These are phyloP conservation scores for Exophiala mesophila DNA, from an alignment of 2,329 filamentous ascomycete species.

Conservation along the genomic window DNA sequence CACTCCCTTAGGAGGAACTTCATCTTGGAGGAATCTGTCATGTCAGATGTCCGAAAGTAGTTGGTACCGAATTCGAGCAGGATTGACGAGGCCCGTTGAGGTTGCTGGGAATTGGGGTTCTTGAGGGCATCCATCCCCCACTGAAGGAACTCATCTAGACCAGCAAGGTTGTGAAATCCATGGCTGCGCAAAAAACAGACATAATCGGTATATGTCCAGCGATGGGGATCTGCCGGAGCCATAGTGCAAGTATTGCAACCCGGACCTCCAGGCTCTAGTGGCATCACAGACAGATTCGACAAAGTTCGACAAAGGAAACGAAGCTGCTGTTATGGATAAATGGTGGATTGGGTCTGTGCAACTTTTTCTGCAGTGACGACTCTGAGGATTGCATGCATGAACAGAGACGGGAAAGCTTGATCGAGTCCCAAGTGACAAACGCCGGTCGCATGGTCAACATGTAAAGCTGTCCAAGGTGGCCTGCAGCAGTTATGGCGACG, in stretches of 20 bases:
- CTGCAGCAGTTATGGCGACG: constrained; percentile 5
- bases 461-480: no score
- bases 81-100: constrained; percentile 18
- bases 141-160: constrained; percentile 21
- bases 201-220: constrained; percentile 25
- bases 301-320: background rate
- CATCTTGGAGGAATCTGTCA: constrained; percentile 21
- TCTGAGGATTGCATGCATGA: background rate
- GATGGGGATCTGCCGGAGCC: constrained; percentile 22
- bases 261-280: constrained; percentile 5
- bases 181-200: constrained; percentile 23
- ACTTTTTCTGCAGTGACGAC: background rate
- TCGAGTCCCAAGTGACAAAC: background rate
- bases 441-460: background rate
- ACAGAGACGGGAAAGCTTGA: background rate
- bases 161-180: constrained; percentile 23
- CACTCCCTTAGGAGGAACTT: constrained; percentile 22
- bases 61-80: constrained; percentile 20
- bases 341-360: background rate
- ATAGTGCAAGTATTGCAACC: constrained; percentile 21
- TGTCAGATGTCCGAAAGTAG: constrained; percentile 21
- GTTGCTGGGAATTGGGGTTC: constrained; percentile 11
- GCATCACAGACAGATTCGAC: constrained; percentile 14
- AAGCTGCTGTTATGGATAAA: background rate
- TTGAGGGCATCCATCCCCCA: constrained; percentile 19